Evolutionary conservation across 306 rosid species (phyloP).

Genomic region (Astragalus glycyphyllos): DNA sequence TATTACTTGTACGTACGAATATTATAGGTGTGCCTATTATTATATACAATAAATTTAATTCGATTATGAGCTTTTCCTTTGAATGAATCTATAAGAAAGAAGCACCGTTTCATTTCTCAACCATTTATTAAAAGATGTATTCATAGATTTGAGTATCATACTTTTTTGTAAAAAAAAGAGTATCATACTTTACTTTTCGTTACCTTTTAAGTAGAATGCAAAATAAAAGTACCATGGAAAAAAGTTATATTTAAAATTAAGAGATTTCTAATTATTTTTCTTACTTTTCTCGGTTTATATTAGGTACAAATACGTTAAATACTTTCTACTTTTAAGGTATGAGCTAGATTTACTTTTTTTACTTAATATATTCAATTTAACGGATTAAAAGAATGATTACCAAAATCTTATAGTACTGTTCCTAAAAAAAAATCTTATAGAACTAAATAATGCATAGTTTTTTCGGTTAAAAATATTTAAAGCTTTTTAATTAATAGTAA

Average conservation of each 20-base stretch:
- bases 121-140: neutral
- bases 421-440: no score
- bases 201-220: neutral
- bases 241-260: neutral
- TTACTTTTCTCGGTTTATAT: no score
- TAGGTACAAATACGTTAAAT: no score
- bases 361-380: no score
- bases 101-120: constrained; percentile 33
- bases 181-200: neutral
- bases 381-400: no score
- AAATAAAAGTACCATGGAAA: neutral
- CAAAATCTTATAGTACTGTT: no score
- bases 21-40: constrained; percentile 23
- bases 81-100: constrained; percentile 12
- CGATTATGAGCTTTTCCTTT: neutral
- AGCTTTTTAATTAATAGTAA: neutral
- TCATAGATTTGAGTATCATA: neutral
- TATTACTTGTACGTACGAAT: constrained; percentile 10
- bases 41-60: constrained; percentile 18
- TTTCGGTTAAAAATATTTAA: neutral
- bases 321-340: no score
- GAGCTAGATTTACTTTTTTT: no score
- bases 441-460: no score
- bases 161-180: neutral
- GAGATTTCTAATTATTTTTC: no score